Base-by-base conservation (phyloP, 2,329 filamentous ascomycete species). In the Neoscytalidium dimidiatum region DNA sequence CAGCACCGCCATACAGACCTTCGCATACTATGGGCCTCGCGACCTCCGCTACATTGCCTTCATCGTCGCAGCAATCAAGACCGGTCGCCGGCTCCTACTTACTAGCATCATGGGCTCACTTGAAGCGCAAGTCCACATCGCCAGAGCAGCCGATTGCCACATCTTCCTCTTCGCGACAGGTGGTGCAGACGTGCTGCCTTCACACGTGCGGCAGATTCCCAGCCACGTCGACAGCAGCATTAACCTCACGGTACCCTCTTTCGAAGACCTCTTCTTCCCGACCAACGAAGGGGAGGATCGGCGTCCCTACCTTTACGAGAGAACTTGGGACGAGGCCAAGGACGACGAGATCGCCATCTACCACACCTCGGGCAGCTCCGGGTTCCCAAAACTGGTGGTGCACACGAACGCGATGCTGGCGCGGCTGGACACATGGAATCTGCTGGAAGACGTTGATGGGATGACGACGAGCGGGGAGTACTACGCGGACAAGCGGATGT, bases 351-450 rank as follows among this genome's bases (percentile, higher is more conserved):
- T 66, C 2, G 62, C 72, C 11, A 73, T 77, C 8, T 73, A 77
- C 29, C 77, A 78, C 64, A 78, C 75, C 19, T 78, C 76, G n/a
- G 76, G 76, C 26, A 75, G 75, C 28, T 31, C 26, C 33, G 68
- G 68, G 4, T 35, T 69, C 2, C 68, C 68, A 8, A 69, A 69
- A 23, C 57, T 66, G 8, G 53, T 70, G 14, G 62, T 62, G 2
- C 68, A 68, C 38, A 69, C 65, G 17, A 65, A 70, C 53, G 41
- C 51, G 9, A 70, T 70, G 68, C 49, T 69, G 56, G 49, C 64
- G 5, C 63, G 64, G 2, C 21, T 68, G 3, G 62, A 70, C 35
- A 43, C 62, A 2, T 62, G 65, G 17, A 44, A 66, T 19, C 14
- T 64, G 26, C 65, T 69, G 61, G 63, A 66, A 0, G 67, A 68